Conservation (phyloP, 768 basidiomycete species). For the Sporobolomyces roseus region DNA sequence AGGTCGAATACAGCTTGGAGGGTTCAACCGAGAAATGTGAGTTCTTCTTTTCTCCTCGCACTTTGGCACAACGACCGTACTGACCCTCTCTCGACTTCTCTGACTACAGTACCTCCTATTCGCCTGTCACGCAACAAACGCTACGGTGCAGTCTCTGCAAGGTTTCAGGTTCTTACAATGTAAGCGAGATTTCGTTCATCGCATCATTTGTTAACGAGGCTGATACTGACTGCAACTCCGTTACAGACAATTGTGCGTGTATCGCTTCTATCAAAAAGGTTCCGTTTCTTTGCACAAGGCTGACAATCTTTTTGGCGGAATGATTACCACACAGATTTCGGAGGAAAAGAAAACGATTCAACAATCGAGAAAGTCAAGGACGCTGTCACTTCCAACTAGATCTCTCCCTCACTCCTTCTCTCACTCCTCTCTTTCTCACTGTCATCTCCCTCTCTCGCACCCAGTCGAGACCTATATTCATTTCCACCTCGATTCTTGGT, state of each 20-base stretch:
- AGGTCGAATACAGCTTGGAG: slow-evolving; percentile 66
- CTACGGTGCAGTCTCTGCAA: slow-evolving; percentile 77
- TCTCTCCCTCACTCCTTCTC: not conserved
- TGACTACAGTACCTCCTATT: slow-evolving; percentile 84
- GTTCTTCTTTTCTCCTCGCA: slow-evolving; percentile 36
- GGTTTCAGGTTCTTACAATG: slow-evolving; percentile 63
- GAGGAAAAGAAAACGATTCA: slow-evolving; percentile 17
- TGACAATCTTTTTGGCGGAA: no score
- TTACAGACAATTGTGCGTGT: slow-evolving; percentile 37
- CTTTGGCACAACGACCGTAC: slow-evolving; percentile 46
- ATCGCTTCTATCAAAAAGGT: no score
- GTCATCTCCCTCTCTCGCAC: no score
- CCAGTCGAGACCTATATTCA: no score
- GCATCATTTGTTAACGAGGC: not conserved
- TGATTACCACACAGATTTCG: slow-evolving; percentile 20
- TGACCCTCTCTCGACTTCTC: slow-evolving; percentile 56
- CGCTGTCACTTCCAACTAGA: slow-evolving; percentile 11
- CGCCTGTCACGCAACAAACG: slow-evolving; percentile 89
- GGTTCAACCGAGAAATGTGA: slow-evolving; percentile 87
- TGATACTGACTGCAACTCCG: not conserved
- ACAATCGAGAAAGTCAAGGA: slow-evolving; percentile 31
- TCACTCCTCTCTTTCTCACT: not conserved
- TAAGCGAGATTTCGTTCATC: not conserved
- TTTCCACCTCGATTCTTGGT: no score
- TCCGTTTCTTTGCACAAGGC: no score